phyloP scores from a whole-genome alignment of 495 filamentous ascomycete genomes.

The Penicillium chermesinum region DNA sequence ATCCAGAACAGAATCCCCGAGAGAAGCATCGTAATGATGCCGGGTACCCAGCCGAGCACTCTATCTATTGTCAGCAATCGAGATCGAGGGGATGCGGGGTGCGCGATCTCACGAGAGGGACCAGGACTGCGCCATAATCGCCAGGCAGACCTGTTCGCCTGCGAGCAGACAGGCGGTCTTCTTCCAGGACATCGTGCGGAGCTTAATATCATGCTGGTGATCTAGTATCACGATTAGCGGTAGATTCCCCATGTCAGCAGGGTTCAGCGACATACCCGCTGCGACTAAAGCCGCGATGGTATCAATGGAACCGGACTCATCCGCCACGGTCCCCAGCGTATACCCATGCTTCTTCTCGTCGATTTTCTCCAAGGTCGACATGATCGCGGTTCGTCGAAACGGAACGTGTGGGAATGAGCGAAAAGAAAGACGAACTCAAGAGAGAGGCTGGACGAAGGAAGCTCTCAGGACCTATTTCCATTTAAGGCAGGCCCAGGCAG shows the following conservation, averaged over 20 bases:
- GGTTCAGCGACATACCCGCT: constrained; percentile 19
- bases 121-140: constrained; percentile 48
- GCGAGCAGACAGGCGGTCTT: constrained; percentile 41
- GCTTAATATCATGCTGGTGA: constrained; percentile 42
- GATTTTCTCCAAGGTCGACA: neutral
- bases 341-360: constrained; percentile 15
- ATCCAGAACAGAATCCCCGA: constrained; percentile 36
- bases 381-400: neutral
- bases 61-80: constrained; percentile 12
- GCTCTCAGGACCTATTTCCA: neutral
- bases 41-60: constrained; percentile 44
- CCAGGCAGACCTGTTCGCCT: constrained; percentile 44
- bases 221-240: constrained; percentile 20
- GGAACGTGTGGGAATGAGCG: neutral
- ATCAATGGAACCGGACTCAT: constrained; percentile 15
- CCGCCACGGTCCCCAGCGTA: constrained; percentile 5
- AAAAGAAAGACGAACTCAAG: neutral
- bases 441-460: neutral
- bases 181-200: constrained; percentile 47
- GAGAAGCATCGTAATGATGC: constrained; percentile 38
- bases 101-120: constrained; percentile 32
- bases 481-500: neutral
- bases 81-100: neutral
- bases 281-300: constrained; percentile 23
- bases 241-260: too few relatives aligned